phyloP scores from a whole-genome alignment of 2,329 filamentous ascomycete species.

The Chaetomium globosum region DNA sequence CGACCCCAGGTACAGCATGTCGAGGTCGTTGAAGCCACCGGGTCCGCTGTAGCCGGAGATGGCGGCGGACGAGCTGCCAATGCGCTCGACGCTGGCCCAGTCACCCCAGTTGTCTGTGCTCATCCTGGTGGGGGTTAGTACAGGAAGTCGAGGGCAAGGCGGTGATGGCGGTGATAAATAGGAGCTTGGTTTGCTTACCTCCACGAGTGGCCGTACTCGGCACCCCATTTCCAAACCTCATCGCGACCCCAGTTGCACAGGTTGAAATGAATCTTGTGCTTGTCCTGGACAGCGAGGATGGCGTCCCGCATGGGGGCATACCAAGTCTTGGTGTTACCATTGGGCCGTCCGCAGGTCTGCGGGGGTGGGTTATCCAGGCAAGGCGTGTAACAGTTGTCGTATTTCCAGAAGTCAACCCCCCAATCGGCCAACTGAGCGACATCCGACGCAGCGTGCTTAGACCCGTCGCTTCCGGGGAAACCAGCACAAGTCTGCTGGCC shows the following conservation, averaged over 20 bases:
- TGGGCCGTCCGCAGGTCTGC: slow-evolving; percentile 27
- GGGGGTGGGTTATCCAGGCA: slow-evolving; percentile 25
- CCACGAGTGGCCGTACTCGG: slow-evolving; percentile 29
- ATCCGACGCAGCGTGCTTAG: slow-evolving; percentile 24
- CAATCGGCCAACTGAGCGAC: slow-evolving; percentile 27
- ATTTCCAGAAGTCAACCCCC: slow-evolving; percentile 35
- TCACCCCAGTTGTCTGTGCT: slow-evolving; percentile 31
- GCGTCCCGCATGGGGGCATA: slow-evolving; percentile 31
- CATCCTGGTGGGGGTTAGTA: slow-evolving; percentile 21
- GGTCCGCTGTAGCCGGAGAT: slow-evolving; percentile 35
- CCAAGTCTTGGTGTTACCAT: slow-evolving; percentile 27
- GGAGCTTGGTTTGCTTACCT: slow-evolving; percentile 15
- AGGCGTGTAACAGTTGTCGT: slow-evolving; percentile 34
- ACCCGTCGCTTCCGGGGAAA: slow-evolving; percentile 29
- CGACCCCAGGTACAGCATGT: slow-evolving; percentile 37
- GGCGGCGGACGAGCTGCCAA: slow-evolving; percentile 25
- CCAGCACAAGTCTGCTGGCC: slow-evolving; percentile 32
- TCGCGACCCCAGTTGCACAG: slow-evolving; percentile 35
- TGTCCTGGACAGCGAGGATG: slow-evolving; percentile 12
- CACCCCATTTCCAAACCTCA: slow-evolving; percentile 31
- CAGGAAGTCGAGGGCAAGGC: background rate
- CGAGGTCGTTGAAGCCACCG: slow-evolving; percentile 40
- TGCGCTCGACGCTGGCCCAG: slow-evolving; percentile 31
- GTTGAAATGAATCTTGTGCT: slow-evolving; percentile 27
- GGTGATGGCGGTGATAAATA: background rate